Base-by-base conservation (phyloP, 768 basidiomycete genomes). In the Baorangia bicolor region DNA sequence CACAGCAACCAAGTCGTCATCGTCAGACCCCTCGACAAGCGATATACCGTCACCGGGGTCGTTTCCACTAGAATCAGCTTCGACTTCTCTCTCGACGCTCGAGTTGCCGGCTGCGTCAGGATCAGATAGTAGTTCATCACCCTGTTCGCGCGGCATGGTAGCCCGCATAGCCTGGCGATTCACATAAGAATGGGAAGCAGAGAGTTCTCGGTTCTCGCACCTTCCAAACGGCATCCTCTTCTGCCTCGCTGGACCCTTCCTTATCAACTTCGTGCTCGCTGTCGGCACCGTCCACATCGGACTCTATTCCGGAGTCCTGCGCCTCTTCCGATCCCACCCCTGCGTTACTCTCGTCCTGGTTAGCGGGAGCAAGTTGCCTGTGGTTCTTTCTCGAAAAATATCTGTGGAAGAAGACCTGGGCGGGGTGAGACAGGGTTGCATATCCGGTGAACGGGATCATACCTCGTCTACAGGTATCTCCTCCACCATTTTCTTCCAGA, bases 381-480 rank as follows among this genome's bases (percentile, higher is more conserved):
- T 81, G 80, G 31, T 82, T 75, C 71, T 92, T 94, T 62, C 78
- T 79, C 11, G 83, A 79, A 69, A 97, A 98, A 75, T 84, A 98
- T 62, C 86, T 86, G 71, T 98, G 87, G 77, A 94, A 97, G 79
- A 98, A 98, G 31, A 91, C 64, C 92, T 92, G 52, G 31, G 12
- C 27, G 2, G 23, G 1, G 51, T 58, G 34, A 59, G 50, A 51
- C 48, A 46, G 25, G 37, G 23, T 38, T 3, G 8, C 21, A 38
- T 3, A 31, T 16, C 23, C 33, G 5, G 18, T 2, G 13, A 20
- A 25, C 9, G 16, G 16, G 49, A 34, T 50, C 52, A 20, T 78
- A 90, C 87, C 78, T 96, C 91, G 67, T 98, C 95, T 18, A 85
- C 92, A 0, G 93, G 90, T 5, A 98, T 81, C 48, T 93, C 86